These are phyloP conservation scores for Prorocentrum cordatum DNA, from an alignment of 169 alveolate species.

Conservation along the genomic window DNA sequence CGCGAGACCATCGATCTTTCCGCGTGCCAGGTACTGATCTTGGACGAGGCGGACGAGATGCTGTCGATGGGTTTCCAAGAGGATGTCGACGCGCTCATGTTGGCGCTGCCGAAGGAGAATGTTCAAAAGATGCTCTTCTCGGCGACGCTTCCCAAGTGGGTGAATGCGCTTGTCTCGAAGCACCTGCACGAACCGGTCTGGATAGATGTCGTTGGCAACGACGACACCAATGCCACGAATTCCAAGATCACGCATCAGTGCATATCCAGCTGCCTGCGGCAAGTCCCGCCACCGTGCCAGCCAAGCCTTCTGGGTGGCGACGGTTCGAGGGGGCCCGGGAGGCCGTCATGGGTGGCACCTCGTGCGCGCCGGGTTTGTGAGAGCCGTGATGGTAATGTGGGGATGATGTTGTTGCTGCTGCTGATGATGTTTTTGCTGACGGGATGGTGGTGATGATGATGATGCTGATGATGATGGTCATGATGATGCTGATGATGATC, in stretches of 20 bases:
- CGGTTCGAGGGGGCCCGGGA: too few species aligned
- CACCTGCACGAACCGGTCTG: conserved; percentile 2
- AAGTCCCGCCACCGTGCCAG: too few species aligned
- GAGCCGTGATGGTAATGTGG: too few species aligned
- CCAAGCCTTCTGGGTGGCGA: too few species aligned
- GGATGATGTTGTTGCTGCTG: too few species aligned
- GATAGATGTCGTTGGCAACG: conserved; percentile 39
- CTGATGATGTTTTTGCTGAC: too few species aligned
- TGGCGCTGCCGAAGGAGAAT: neutral
- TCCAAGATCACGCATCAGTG: conserved; percentile 48
- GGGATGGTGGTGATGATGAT: too few species aligned
- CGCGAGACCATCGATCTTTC: neutral
- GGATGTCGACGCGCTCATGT: conserved; percentile 38
- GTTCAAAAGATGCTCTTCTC: conserved; percentile 63
- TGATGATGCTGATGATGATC: too few species aligned
- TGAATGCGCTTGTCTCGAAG: conserved; percentile 40
- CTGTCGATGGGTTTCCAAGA: conserved; percentile 70
- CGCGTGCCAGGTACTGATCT: neutral
- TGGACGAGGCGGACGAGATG: conserved; percentile 71
- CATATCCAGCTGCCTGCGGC: neutral
- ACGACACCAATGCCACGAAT: conserved; percentile 30
- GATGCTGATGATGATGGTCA: too few species aligned
- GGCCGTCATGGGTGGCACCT: too few species aligned
- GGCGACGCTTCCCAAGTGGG: conserved; percentile 69
- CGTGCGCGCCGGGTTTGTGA: too few species aligned